Evolutionary conservation across 1,139 yeast genomes (phyloP), one percentile per base, ranked within the genome.

Genomic region (Yamadazyma oceani): DNA sequence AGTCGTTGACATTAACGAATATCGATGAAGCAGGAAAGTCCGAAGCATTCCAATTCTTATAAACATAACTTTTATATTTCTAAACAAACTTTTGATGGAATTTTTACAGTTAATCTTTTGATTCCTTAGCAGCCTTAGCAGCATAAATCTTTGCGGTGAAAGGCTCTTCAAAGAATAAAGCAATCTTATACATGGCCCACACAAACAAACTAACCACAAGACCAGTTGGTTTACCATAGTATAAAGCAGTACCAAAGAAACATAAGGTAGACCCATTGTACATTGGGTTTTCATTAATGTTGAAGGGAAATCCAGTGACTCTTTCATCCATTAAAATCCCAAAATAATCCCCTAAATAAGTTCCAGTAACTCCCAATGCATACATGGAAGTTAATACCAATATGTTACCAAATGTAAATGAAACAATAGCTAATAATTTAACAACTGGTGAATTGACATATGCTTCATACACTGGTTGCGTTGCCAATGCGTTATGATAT

Each of bases 241-340:
- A 85, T 50, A 92, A 69, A 3, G 95, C 94, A 32, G 95, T 83
- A 30, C 96, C 98, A 57, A 92, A 68, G 70, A 92, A 92, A 40
- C 95, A 81, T 50, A 92, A 68, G 19, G 92, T 78, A 6, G 95
- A 85, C 16, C 98, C 98, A 56, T 85, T 85, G 64, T 92, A 92
- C 98, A 92, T 92, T 44, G 98, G 98, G 61, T 92, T 92, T 55
- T 87, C 84, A 49, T 84, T 78, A 43, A 89, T 78, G 53, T 83
- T 90, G 73, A 92, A 92, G 16, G 98, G 98, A 73, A 92, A 92
- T 1, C 85, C 82, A n/a, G 94, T 84, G 44, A 92, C 96, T 55
- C 95, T 76, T 47, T 85, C 80, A 46, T 80, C 80, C 95, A 90
- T 92, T 54, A 92, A 75, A 54, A 92, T 90, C 1, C 98, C 98